These are phyloP conservation scores for Malania oleifera DNA, from an alignment of 164 flowering plant species.

Conservation along the genomic window DNA sequence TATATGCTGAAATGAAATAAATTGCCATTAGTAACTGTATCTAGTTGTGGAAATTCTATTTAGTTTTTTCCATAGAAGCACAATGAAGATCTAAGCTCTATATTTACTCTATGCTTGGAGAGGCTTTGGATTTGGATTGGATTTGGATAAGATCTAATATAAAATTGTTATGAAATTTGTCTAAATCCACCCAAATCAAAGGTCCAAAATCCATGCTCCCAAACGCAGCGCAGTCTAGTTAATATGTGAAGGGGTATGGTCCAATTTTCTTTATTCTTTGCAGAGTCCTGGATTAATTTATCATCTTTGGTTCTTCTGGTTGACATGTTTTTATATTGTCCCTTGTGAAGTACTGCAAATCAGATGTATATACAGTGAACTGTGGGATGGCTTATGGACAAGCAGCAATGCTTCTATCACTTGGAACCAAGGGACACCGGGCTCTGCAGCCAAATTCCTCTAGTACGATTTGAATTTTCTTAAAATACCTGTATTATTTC, in stretches of 20 bases:
- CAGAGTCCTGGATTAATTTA: conserved; percentile 4
- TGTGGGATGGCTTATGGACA: conserved; percentile 87
- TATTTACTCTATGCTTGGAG: no score
- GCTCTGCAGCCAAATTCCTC: conserved; percentile 64
- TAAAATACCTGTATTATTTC: background rate
- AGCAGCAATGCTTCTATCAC: conserved; percentile 89
- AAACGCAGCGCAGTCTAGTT: no score
- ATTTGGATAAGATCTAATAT: no score
- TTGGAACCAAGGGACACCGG: conserved; percentile 81
- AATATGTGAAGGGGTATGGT: background rate
- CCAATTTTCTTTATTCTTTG: background rate
- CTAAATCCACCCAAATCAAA: no score
- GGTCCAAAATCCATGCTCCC: no score
- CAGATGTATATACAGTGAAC: conserved; percentile 73
- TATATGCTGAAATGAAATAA: no score
- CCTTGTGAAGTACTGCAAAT: conserved; percentile 48
- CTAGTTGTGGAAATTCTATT: no score
- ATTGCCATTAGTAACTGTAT: no score
- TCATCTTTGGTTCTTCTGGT: background rate
- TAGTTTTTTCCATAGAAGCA: background rate
- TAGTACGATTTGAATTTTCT: conserved; percentile 41
- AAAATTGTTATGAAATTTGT: no score
- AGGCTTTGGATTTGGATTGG: no score
- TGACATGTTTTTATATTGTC: conserved; percentile 1
- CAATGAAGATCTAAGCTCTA: no score